A percentile compares a stretch with the other conserved stretches of the same genome.
Evolutionary conservation across 2,329 filamentous ascomycete species (phyloP).

Genomic region (Colletotrichum zoysiae): DNA sequence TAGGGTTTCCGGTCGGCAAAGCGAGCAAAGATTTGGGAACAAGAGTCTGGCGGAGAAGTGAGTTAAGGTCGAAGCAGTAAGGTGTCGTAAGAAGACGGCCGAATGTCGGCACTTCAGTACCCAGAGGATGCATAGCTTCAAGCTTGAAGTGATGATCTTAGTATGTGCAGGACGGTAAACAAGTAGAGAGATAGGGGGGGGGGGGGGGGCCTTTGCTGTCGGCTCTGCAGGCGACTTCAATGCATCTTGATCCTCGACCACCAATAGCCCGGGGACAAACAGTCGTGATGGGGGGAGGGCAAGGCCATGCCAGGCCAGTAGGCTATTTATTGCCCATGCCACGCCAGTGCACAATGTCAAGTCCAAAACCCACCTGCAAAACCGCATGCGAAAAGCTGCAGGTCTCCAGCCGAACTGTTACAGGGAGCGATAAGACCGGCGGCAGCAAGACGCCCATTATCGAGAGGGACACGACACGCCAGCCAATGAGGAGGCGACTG

Average conservation of each 20-base stretch:
- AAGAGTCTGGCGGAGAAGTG: constrained; percentile 8
- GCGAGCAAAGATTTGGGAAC: constrained; percentile 7
- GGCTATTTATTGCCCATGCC: not conserved
- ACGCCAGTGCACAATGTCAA: constrained; percentile 5
- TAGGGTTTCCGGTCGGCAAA: constrained; percentile 5
- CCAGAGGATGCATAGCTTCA: constrained; percentile 4
- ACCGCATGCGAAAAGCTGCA: constrained; percentile 25
- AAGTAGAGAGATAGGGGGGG: constrained; percentile 9
- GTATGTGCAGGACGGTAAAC: constrained; percentile 16
- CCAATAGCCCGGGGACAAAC: not conserved
- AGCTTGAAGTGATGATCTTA: constrained; percentile 23
- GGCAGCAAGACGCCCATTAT: constrained; percentile 29
- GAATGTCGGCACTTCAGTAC: constrained; percentile 15
- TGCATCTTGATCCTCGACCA: not conserved
- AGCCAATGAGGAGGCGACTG: constrained; percentile 16
- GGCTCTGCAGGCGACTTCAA: constrained; percentile 15
- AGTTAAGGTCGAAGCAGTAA: constrained; percentile 7
- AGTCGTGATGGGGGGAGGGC: constrained; percentile 9
- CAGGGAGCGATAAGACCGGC: constrained; percentile 24
- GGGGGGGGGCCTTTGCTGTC: constrained; percentile 10
- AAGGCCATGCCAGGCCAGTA: not conserved
- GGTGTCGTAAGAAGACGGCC: not conserved
- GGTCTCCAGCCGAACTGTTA: constrained; percentile 20
- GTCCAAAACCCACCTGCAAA: constrained; percentile 7
- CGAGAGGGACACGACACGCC: not conserved